These are phyloP conservation scores for Phylloporus sp. DNA, from an alignment of 1,284 basidiomycete genomes.

Conservation along the genomic window DNA sequence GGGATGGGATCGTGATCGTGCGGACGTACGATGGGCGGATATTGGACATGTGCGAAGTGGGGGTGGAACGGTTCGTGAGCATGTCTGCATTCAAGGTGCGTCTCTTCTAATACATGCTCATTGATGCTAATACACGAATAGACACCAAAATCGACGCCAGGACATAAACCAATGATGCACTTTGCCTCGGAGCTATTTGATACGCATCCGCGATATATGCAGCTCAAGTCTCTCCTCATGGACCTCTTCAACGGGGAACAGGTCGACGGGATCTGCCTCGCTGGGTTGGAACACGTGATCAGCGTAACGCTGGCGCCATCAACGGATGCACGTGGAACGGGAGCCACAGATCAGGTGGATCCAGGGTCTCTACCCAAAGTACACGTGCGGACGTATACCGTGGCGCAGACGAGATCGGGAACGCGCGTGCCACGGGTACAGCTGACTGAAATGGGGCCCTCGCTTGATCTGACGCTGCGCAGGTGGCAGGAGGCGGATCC, in stretches of 20 bases:
- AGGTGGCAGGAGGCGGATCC: conserved; percentile 79
- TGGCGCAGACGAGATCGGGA: conserved; percentile 79
- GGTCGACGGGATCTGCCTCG: conserved; percentile 84
- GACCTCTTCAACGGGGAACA: conserved; percentile 91
- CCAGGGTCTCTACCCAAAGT: conserved; percentile 74
- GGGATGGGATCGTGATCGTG: conserved; percentile 87
- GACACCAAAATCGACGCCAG: conserved; percentile 88
- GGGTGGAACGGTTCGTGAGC: conserved; percentile 80
- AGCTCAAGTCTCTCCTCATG: conserved; percentile 92
- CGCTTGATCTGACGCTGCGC: conserved; percentile 84
- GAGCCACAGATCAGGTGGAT: conserved; percentile 32
- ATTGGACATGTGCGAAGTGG: conserved; percentile 95
- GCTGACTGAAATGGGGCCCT: conserved; percentile 91
- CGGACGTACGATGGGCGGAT: conserved; percentile 89
- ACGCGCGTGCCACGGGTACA: conserved; percentile 82
- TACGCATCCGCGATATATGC: conserved; percentile 88
- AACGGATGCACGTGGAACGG: conserved; percentile 51
- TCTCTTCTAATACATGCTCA: conserved; percentile 14
- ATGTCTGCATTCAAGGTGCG: conserved; percentile 88
- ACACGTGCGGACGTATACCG: conserved; percentile 89
- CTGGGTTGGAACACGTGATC: conserved; percentile 92
- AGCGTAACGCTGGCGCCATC: conserved; percentile 83
- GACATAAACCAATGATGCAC: conserved; percentile 93
- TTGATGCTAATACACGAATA: conserved; percentile 40
- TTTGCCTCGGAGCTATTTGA: conserved; percentile 96